phyloP scores from a whole-genome alignment of 2,329 filamentous ascomycete species.

The Alternaria consortialis region DNA sequence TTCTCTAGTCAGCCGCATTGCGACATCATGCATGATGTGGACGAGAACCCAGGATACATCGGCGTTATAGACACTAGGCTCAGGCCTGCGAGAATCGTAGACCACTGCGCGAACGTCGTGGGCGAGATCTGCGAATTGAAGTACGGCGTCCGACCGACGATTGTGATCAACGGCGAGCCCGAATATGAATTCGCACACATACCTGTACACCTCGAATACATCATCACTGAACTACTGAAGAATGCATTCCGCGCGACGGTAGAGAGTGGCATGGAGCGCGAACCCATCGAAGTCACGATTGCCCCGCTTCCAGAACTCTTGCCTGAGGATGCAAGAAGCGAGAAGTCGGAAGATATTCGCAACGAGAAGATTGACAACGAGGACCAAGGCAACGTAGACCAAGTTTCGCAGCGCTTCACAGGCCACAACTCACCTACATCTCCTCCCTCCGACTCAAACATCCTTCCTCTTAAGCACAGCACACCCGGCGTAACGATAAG shows the following conservation, averaged over 20 bases:
- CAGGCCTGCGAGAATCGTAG: conserved; percentile 80
- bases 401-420: conserved; percentile 43
- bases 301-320: conserved; percentile 70
- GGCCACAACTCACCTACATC: conserved; percentile 31
- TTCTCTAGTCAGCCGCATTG: conserved; percentile 76
- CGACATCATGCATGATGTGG: conserved; percentile 57
- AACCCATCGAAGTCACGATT: conserved; percentile 91
- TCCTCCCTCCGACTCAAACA: conserved; percentile 46
- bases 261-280: conserved; percentile 78
- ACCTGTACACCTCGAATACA: conserved; percentile 96
- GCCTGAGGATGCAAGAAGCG: conserved; percentile 23
- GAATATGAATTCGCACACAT: conserved; percentile 92
- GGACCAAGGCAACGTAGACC: conserved; percentile 45
- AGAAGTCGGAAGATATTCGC: conserved; percentile 14
- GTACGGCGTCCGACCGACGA: conserved; percentile 84
- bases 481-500: conserved; percentile 90
- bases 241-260: conserved; percentile 95
- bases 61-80: conserved; percentile 94
- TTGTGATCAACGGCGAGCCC: conserved; percentile 84
- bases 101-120: conserved; percentile 87
- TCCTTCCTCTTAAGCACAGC: conserved; percentile 58
- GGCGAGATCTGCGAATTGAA: conserved; percentile 96
- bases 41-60: conserved; percentile 72
- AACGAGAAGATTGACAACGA: conserved; percentile 33
- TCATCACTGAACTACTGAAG: conserved; percentile 94